Evolutionary conservation across 2,329 filamentous ascomycete species (phyloP), one percentile per base, ranked within the genome.

Genomic region (Thermothelomyces thermophilus): DNA sequence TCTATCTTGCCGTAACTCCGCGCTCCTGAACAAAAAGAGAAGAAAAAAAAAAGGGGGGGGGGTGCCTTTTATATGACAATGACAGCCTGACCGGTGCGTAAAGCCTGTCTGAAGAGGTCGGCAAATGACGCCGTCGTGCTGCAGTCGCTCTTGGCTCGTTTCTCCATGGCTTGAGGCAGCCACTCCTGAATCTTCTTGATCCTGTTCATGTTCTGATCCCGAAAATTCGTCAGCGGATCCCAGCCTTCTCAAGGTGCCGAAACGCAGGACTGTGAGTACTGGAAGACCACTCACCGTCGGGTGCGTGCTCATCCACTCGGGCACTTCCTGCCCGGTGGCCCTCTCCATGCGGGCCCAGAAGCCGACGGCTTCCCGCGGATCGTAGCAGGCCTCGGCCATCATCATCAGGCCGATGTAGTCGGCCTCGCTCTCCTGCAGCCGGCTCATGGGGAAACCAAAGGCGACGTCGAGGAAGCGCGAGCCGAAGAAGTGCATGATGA

Each of bases 401-500:
- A 90, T 86, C 76, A 90, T 80, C 30, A 90, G 66, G 0, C 87
- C 87, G 41, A 90, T 88, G 60, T 86, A 87, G 62, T 91, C 87
- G 0, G 87, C 87, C 69, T 91, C 86, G 42, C 74, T 80, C 72
- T 86, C 87, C 68, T 90, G 86, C 62, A 75, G 77, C 42, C 87
- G 73, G 41, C 79, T 80, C 64, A 86, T 86, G 1, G 86, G 87
- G 53, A 78, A 71, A 42, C 73, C 73, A 62, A 88, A 80, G n/a
- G 83, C 74, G 14, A 86, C 64, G 44, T 86, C 75, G 24, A 86
- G 68, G 19, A 83, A 47, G 62, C 76, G 67, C 2, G 73, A 70
- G 14, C 70, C 71, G 33, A 72, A 60, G 26, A 68, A 63, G 26
- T 69, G 66, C 40, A 67, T 65, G 4, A 66, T 60, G 17, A 77